Evolutionary conservation across 2,329 filamentous ascomycete species (phyloP), one percentile per base, ranked within the genome.

Genomic region (Periconia sp.): DNA sequence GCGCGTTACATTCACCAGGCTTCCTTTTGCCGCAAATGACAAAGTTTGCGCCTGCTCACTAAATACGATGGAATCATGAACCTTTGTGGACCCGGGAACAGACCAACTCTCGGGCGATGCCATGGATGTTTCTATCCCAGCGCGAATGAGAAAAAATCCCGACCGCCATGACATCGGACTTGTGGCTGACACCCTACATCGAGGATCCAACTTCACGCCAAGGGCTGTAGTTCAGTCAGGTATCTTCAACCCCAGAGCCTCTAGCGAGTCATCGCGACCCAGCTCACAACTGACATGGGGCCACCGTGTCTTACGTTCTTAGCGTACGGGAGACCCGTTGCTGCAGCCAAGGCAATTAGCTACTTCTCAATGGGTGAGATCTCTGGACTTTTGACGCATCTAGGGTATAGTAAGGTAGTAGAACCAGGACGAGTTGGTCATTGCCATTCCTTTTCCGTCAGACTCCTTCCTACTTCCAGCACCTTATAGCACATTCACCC

Each of bases 161-260:
- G 16, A 43, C 10, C 6, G 12, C 39, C 34, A 48, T 33, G 36
- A 35, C 32, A 37, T 40, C 25, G 35, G 37, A 43, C 33, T 23
- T 44, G 40, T 52, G 43, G 45, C 50, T 50, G 34, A 33, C 21
- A 33, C 12, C 13, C 19, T 25, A n/a, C 43, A 36, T 22, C 33
- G 43, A 23, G 30, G 32, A 41, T 23, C 31, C 36, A 29, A 31
- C 43, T 36, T 23, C 26, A 17, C 25, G 34, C 33, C 32, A 50
- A 26, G 24, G 30, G 40, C 42, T 40, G 16, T 24, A 34, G 56
- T 57, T 63, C 52, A 36, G 38, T 51, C 52, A 50, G 55, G 24
- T 50, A 52, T 52, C 40, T 36, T 34, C 39, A 36, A 38, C 4
- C 15, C 15, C n/a, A 15, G 12, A 42, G 34, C 44, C 46, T 54